Evolutionary conservation across 306 rosid genomes (phyloP).

Genomic region (Phaseolus lunatus): DNA sequence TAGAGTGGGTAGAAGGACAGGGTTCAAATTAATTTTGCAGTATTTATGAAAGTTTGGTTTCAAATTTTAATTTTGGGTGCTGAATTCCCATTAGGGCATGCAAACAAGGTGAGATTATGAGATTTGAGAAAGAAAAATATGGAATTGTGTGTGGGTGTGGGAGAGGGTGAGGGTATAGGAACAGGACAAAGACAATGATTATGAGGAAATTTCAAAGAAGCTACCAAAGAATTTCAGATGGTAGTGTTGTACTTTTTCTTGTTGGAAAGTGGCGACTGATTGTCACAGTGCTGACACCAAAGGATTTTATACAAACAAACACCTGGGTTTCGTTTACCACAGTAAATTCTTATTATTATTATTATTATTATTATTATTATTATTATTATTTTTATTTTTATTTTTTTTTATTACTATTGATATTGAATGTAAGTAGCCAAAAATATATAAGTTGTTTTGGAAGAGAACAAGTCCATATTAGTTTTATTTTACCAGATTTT

Average conservation of each 20-base stretch:
- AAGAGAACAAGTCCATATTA: too few relatives aligned
- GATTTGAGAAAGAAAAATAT: slow-evolving; percentile 6
- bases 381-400: too few relatives aligned
- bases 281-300: slow-evolving; percentile 3
- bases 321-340: background rate
- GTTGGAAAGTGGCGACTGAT: background rate
- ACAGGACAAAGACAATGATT: slow-evolving; percentile 39
- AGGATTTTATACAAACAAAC: background rate
- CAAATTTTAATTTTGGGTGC: slow-evolving; percentile 16
- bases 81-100: background rate
- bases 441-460: too few relatives aligned
- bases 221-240: slow-evolving; percentile 42
- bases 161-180: background rate
- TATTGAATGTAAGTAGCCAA: too few relatives aligned
- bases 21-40: background rate
- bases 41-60: slow-evolving; percentile 3
- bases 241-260: slow-evolving; percentile 7
- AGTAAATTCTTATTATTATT: background rate
- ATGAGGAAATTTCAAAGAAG: slow-evolving; percentile 45
- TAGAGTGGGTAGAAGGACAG: background rate
- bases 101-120: background rate
- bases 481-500: too few relatives aligned
- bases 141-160: background rate
- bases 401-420: too few relatives aligned
- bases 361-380: background rate